Conservation (phyloP, 306 rosid genomes). For the Dalbergia cultrata region DNA sequence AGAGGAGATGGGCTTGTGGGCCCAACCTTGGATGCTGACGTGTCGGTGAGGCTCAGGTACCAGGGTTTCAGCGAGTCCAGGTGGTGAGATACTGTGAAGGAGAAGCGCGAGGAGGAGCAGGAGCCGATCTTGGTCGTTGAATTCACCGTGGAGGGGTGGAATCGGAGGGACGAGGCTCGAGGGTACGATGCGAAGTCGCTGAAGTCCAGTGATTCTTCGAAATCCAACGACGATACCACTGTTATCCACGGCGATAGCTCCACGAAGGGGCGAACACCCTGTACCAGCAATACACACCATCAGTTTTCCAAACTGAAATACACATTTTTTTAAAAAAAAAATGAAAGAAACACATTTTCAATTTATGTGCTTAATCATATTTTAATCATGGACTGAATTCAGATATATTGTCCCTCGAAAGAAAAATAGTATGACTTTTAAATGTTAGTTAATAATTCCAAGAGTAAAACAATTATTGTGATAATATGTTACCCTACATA, state of each 20-base stretch:
- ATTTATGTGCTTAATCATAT: background rate
- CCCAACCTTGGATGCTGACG: conserved; percentile 87
- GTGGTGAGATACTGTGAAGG: conserved; percentile 92
- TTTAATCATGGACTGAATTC: too few relatives aligned
- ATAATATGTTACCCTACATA: too few relatives aligned
- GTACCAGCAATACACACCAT: conserved; percentile 28
- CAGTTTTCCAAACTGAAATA: background rate
- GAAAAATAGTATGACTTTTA: too few relatives aligned
- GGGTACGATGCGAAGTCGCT: conserved; percentile 77
- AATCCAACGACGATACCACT: conserved; percentile 82
- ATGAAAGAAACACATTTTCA: background rate
- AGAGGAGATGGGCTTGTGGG: conserved; percentile 63
- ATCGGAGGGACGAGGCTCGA: conserved; percentile 89
- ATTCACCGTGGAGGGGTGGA: conserved; percentile 61
- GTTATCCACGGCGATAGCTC: conserved; percentile 75
- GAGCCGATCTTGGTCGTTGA: conserved; percentile 81
- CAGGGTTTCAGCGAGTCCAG: conserved; percentile 93
- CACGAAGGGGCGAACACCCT: conserved; percentile 93
- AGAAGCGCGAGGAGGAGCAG: conserved; percentile 92
- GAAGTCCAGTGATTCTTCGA: conserved; percentile 80
- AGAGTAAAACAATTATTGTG: too few relatives aligned
- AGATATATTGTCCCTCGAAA: too few relatives aligned
- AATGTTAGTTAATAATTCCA: too few relatives aligned
- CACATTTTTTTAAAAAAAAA: too few relatives aligned
- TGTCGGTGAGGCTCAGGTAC: conserved; percentile 89